These are phyloP conservation scores for Candida odintsovae DNA, from an alignment of 805 yeast species.

Conservation along the genomic window DNA sequence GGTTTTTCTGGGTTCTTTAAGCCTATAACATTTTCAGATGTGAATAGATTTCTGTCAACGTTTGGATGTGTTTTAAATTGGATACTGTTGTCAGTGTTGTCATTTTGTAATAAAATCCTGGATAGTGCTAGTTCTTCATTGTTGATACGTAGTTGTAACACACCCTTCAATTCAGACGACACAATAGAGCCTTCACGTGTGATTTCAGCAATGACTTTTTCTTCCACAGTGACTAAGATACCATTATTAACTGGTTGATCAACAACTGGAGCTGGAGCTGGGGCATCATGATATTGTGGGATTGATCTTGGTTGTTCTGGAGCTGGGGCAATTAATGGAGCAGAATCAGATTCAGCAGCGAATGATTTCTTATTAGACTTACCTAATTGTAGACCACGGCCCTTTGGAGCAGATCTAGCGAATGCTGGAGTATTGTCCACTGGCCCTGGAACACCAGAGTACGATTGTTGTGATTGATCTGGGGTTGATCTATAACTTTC, in stretches of 20 bases:
- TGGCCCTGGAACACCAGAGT: slow-evolving; percentile 19
- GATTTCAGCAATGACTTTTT: slow-evolving; percentile 70
- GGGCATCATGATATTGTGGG: slow-evolving; percentile 8
- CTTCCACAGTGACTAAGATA: slow-evolving; percentile 70
- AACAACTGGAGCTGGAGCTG: slow-evolving; percentile 11
- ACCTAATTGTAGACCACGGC: slow-evolving; percentile 78
- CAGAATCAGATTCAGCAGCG: slow-evolving; percentile 16
- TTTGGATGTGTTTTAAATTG: slow-evolving; percentile 95
- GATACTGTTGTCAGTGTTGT: slow-evolving; percentile 40
- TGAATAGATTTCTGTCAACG: slow-evolving; percentile 75
- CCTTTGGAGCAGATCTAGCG: slow-evolving; percentile 37
- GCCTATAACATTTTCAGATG: slow-evolving; percentile 50
- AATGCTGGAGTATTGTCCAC: slow-evolving; percentile 13
- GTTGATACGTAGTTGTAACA: slow-evolving; percentile 80
- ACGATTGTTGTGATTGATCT: slow-evolving; percentile 11
- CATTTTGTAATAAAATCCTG: slow-evolving; percentile 51
- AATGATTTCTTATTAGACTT: slow-evolving; percentile 29
- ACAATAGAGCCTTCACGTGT: slow-evolving; percentile 75
- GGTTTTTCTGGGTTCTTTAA: slow-evolving; percentile 73
- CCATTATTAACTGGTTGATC: slow-evolving; percentile 54
- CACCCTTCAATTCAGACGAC: slow-evolving; percentile 82
- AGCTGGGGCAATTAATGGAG: slow-evolving; percentile 28
- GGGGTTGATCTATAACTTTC: slow-evolving; percentile 9
- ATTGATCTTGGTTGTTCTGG: slow-evolving; percentile 15
- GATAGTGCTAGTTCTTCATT: slow-evolving; percentile 66